Evolutionary conservation across 78 protist species (phyloP), one percentile per base, ranked within the genome.

Genomic region (Dictyostelium citrinum): DNA sequence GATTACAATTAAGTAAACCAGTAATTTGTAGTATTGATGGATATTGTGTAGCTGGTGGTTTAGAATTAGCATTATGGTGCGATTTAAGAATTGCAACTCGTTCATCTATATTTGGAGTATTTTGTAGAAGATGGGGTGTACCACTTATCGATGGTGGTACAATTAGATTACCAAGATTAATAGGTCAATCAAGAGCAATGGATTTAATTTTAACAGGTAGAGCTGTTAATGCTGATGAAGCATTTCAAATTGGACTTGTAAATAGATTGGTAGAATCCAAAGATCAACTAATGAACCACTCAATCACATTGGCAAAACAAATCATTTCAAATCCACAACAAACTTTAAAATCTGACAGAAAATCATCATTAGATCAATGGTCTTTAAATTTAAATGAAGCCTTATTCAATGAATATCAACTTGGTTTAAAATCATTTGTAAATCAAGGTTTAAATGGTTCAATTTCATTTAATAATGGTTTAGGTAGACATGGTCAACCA

Each of bases 91-190:
- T 95, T 3, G 82, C 81, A 5, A 55, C 49, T 0, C 22, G 17
- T 0, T 45, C 45, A 7, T 67, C 96, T 1, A 55, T 22, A 0
- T 85, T 96, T 55, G 97, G 98, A 16, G 98, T 97, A 55, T 95
- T 82, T 39, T 97, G 98, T 82, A 60, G 98, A 51, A 64, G 97
- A 9, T 95, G 17, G 22, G 98, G 98, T 11, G 98, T 97, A 7
- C 98, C 98, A 43, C 84, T 97, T 10, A 96, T 97, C 12, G 98
- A 97, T 82, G 98, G 98, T 45, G 98, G 98, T 43, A 95, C 98
- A 31, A 64, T 96, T 29, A 83, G 98, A 20, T 91, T 97, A 46
- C 98, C 98, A 37, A 74, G 96, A 64, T 82, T 97, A 12, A 90
- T 97, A 2, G 98, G 98, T 10, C 81, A 45, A 1, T 75, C 93